Percentiles rank a stretch among this genome's conserved stretches.
Evolutionary conservation across 2,329 filamentous ascomycete species (phyloP).

Genomic region (Chaetomium olivaceum): DNA sequence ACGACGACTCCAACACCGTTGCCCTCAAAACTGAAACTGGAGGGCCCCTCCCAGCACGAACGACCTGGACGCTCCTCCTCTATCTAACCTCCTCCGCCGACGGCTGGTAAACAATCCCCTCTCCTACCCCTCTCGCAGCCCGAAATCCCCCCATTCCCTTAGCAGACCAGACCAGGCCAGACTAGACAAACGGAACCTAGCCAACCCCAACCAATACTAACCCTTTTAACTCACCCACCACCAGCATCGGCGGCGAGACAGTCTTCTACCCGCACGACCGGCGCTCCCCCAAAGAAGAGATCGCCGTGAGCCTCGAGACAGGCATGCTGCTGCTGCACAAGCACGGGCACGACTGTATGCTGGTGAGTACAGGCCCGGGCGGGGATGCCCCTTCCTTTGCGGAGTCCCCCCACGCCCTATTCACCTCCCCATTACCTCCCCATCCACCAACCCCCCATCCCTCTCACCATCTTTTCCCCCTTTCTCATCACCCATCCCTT

Average conservation of each 20-base stretch:
- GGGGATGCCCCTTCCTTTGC: too few relatives aligned
- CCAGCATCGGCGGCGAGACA: constrained; percentile 73
- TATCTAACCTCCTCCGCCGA: constrained; percentile 78
- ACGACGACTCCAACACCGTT: constrained; percentile 83
- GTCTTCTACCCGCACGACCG: constrained; percentile 80
- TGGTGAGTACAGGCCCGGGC: constrained; percentile 63
- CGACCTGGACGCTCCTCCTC: constrained; percentile 88
- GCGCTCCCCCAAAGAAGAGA: constrained; percentile 59
- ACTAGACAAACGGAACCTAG: not conserved
- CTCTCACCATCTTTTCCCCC: too few relatives aligned
- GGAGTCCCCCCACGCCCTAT: too few relatives aligned
- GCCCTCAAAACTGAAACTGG: constrained; percentile 51
- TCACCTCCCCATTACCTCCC: too few relatives aligned
- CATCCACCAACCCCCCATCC: too few relatives aligned
- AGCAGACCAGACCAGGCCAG: not conserved
- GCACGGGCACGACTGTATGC: constrained; percentile 83
- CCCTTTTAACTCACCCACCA: too few relatives aligned
- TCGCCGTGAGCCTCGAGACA: constrained; percentile 74
- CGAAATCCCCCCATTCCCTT: not conserved
- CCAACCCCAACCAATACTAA: not conserved
- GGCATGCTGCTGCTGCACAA: constrained; percentile 85
- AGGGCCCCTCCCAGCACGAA: constrained; percentile 57
- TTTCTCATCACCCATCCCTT: too few relatives aligned
- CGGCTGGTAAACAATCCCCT: constrained; percentile 53
- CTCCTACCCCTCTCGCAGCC: not conserved